Evolutionary conservation across 371 early-diverging fungal genomes (phyloP).

Genomic region (Rhizopus delemar): DNA sequence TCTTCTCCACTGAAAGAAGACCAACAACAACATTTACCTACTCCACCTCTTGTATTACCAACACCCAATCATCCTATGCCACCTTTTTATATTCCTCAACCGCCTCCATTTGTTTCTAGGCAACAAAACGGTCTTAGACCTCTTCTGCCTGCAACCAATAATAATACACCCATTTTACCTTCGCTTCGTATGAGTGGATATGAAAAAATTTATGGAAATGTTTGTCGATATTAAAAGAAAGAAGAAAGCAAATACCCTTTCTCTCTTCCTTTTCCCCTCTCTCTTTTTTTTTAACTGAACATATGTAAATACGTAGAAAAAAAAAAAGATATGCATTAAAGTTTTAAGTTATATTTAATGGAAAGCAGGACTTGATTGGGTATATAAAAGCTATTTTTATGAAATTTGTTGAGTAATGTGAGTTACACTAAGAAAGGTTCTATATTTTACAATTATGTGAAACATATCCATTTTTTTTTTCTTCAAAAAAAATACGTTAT

Average conservation of each 20-base stretch:
- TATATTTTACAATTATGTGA: too few species aligned
- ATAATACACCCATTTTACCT: slow-evolving; percentile 18
- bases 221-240: slow-evolving; percentile 34
- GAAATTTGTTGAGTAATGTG: too few species aligned
- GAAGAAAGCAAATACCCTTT: too few species aligned
- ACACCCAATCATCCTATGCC: slow-evolving; percentile 2
- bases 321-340: too few species aligned
- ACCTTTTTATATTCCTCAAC: slow-evolving; percentile 25
- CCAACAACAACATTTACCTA: not conserved
- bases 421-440: too few species aligned
- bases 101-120: slow-evolving; percentile 14
- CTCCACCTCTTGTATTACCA: slow-evolving; percentile 4
- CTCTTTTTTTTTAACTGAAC: slow-evolving; percentile 2
- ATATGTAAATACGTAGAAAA: not conserved
- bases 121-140: slow-evolving; percentile 4
- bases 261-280: not conserved
- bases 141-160: slow-evolving; percentile 9
- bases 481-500: too few species aligned
- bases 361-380: too few species aligned
- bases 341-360: too few species aligned
- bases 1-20: slow-evolving; percentile 8
- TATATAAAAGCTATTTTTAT: too few species aligned
- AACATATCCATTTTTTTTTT: too few species aligned
- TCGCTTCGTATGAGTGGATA: slow-evolving; percentile 38
- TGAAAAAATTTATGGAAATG: slow-evolving; percentile 41